Conservation (phyloP, 805 yeast species). For the Ascoidea asiatica region DNA sequence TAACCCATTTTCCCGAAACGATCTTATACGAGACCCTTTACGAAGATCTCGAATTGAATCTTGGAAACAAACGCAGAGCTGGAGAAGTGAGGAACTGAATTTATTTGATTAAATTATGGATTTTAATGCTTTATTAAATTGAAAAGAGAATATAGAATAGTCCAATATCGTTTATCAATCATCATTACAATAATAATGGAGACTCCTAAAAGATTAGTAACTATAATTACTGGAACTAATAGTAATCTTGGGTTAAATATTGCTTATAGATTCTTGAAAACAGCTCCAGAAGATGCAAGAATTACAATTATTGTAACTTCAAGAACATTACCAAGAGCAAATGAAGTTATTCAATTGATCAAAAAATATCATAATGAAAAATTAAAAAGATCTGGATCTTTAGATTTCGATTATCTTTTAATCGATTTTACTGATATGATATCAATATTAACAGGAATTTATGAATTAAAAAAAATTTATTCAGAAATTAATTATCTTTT, state of each 20-base stretch:
- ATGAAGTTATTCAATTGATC: constrained; percentile 53
- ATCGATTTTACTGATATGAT: constrained; percentile 90
- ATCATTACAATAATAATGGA: too few relatives aligned
- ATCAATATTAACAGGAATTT: constrained; percentile 60
- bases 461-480: constrained; percentile 56
- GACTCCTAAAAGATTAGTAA: not conserved
- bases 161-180: too few relatives aligned
- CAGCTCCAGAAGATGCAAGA: constrained; percentile 35
- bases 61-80: too few relatives aligned
- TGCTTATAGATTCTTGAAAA: constrained; percentile 64
- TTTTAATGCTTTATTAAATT: too few relatives aligned
- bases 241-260: constrained; percentile 78
- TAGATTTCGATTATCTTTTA: constrained; percentile 78
- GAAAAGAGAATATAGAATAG: too few relatives aligned
- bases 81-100: too few relatives aligned
- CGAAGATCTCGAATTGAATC: too few relatives aligned
- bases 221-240: constrained; percentile 20
- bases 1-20: too few relatives aligned
- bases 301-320: constrained; percentile 81
- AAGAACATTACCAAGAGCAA: constrained; percentile 74
- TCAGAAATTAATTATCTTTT: constrained; percentile 62
- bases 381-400: constrained; percentile 33
- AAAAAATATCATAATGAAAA: constrained; percentile 27
- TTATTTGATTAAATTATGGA: too few relatives aligned
- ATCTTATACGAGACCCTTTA: too few relatives aligned